Evolutionary conservation across 257 asterid species (phyloP), one percentile per base, ranked within the genome.

Genomic region (Misopates orontium): DNA sequence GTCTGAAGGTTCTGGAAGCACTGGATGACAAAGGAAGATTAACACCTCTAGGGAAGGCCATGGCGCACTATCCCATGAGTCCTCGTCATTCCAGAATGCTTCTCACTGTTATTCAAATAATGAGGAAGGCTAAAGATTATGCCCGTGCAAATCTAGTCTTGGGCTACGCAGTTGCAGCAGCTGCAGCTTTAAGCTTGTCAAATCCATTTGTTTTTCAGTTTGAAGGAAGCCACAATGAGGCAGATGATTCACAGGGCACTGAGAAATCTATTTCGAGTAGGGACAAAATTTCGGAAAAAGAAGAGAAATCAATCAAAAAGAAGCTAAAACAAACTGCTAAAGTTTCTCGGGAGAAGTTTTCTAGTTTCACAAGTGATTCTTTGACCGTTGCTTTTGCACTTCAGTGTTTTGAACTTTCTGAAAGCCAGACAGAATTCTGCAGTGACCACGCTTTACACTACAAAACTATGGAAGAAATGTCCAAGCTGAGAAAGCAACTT

Each of bases 11-110:
- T 74, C 96, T 93, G 56, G 96, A 82, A 77, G 99, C 99, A 71
- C 87, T 93, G 40, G 97, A 90, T 73, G 75, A 52, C 64, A 75
- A 86, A 32, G 97, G 95, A 71, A 78, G 81, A 70, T 64, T 93
- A 70, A 93, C 96, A 2, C 73, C 78, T 62, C 74, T 87, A n/a
- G 99, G 99, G 57, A 90, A 80, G 77, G 96, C 96, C 73, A 93
- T 93, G 98, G 87, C 98, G 71, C 91, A 79, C 25, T 93, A 81
- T 76, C 98, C 98, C 0, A 84, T 93, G 98, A 86, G 89, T 63
- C 98, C 98, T 70, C 96, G 98, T 48, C 98, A 93, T 78, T 93
- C 98, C 56, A 86, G 97, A 67, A 87, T 90, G 97, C 99, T 93
- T 72, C 99, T 93, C 68, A 90, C 96, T 12, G 97, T 87, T 57